Percentiles rank a stretch among this genome's conserved stretches.
Evolutionary conservation across 495 filamentous ascomycete species (phyloP).

Genomic region (Aspergillus leporis): DNA sequence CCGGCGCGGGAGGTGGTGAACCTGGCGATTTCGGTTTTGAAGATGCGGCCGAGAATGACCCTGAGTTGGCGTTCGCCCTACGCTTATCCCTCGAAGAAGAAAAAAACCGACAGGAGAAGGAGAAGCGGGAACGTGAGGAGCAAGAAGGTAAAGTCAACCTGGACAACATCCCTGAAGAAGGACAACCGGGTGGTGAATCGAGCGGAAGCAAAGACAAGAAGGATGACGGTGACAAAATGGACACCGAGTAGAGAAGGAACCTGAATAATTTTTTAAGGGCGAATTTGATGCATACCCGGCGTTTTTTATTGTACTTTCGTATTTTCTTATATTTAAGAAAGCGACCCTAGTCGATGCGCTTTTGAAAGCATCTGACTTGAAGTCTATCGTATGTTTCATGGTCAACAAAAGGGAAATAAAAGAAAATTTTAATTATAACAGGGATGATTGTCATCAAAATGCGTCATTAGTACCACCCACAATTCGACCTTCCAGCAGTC

Average conservation of each 20-base stretch:
- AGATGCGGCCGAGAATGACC: conserved; percentile 68
- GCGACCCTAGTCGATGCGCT: conserved; percentile 16
- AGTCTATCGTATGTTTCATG: conserved; percentile 12
- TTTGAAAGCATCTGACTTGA: conserved; percentile 12
- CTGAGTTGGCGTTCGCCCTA: conserved; percentile 91
- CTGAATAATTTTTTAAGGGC: conserved; percentile 20
- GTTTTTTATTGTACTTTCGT: conserved; percentile 29
- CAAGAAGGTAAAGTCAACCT: conserved; percentile 67
- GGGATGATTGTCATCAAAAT: conserved; percentile 8
- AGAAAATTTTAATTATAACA: conserved; percentile 11
- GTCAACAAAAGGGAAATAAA: conserved; percentile 2
- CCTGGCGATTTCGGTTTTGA: conserved; percentile 64
- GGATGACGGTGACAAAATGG: conserved; percentile 79
- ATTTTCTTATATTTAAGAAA: conserved; percentile 26
- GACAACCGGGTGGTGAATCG: conserved; percentile 61
- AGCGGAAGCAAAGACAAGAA: conserved; percentile 65
- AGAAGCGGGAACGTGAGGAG: conserved; percentile 73
- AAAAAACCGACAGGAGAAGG: conserved; percentile 86
- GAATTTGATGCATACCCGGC: conserved; percentile 49
- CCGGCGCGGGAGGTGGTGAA: conserved; percentile 62
- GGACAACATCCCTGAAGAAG: conserved; percentile 82
- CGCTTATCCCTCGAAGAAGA: conserved; percentile 98
- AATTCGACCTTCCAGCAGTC: not conserved
- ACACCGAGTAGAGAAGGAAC: conserved; percentile 39
- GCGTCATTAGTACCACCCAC: conserved; percentile 9